Evolutionary conservation across 2,329 filamentous ascomycete genomes (phyloP).

Genomic region (Colletotrichum coccodes): DNA sequence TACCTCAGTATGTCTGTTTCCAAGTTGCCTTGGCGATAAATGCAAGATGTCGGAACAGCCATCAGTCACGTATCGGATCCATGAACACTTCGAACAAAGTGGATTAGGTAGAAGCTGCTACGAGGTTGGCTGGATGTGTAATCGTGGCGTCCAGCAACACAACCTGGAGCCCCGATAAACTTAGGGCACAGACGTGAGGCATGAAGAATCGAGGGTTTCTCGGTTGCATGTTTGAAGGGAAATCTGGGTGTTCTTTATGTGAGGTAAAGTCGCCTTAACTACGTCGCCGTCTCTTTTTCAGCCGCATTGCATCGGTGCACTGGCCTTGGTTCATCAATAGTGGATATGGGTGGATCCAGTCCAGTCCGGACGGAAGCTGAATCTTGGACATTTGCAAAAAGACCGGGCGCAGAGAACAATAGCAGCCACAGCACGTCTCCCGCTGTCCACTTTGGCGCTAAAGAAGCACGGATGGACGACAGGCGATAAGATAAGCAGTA

Average conservation of each 20-base stretch:
- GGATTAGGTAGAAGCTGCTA: not conserved
- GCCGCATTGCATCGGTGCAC: constrained; percentile 20
- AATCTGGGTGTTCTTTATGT: not conserved
- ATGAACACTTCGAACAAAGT: not conserved
- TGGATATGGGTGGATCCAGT: not conserved
- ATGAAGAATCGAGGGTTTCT: not conserved
- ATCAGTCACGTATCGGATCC: not conserved
- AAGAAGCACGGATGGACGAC: not conserved
- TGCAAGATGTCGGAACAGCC: not conserved
- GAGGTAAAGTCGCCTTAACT: constrained; percentile 8
- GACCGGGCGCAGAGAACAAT: constrained; percentile 1
- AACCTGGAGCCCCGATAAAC: not conserved
- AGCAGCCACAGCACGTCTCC: constrained; percentile 17
- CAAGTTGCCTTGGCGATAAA: not conserved
- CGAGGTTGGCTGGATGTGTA: not conserved
- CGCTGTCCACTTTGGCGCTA: not conserved
- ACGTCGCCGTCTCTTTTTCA: not conserved
- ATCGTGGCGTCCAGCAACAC: not conserved
- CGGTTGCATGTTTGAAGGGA: not conserved
- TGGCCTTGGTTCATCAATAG: constrained; percentile 12
- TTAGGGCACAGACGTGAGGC: not conserved
- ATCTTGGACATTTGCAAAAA: not conserved
- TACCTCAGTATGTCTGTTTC: not conserved
- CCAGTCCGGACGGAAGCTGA: not conserved
- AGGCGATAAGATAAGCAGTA: not conserved